Evolutionary conservation across 257 asterid genomes (phyloP), one percentile per base, ranked within the genome.

Genomic region (Solanum lycopersicoides): DNA sequence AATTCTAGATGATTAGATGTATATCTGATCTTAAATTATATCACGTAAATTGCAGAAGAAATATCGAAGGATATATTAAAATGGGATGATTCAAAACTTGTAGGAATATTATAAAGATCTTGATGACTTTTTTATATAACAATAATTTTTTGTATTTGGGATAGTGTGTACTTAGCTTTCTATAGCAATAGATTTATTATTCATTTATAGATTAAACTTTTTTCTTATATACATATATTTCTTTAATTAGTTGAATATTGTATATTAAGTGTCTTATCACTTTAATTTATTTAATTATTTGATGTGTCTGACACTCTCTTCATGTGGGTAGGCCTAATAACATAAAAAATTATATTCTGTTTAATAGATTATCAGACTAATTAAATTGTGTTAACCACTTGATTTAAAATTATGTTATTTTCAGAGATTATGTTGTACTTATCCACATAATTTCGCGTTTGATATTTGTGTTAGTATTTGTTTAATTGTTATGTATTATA

Each of bases 401-500:
- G 44, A 72, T 34, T 16, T 72, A 32, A 71, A 71, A 28, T 32
- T 8, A 72, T 34, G 35, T 73, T 35, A 20, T 35, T 37, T 35
- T 37, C 50, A 20, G 16, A 73, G 47, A 73, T 37, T n/a, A 73
- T 73, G 35, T 9, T 37, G 28, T 37, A 73, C 50, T 73, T 73
- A 2, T 35, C 34, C 28, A 18, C 25, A 16, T 16, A 15, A 66
- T 12, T 66, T 28, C 2, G 2, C 13, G 10, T 28, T 5, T 12
- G 35, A 1, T 66, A 66, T 28, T 0, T 28, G 1, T 63, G 2
- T 63, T n/a, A 20, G 0, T 0, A 20, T 56, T 8, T 8, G 20
- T 2, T 25, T 56, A 56, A 56, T 8, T 56, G n/a, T n/a, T n/a
- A n/a, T n/a, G 23, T 56, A 56, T 7, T 56, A 56, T 56, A 56